Evolutionary conservation across 2,329 filamentous ascomycete species (phyloP).

Genomic region (Thermothelomyces thermophilus): DNA sequence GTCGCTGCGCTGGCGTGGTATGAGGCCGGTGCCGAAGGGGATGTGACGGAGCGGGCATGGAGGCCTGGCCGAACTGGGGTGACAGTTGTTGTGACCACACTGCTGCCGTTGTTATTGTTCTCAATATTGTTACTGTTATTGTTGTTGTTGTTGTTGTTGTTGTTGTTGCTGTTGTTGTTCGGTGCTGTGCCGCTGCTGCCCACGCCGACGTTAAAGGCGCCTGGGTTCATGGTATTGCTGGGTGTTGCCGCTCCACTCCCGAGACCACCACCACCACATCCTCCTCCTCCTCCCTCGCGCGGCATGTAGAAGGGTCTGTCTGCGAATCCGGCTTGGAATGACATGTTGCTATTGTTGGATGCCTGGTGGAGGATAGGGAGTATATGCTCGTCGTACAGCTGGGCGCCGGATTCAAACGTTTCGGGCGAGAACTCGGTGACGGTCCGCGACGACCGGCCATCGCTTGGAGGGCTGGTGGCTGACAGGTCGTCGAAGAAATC

Average conservation of each 20-base stretch:
- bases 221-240: slow-evolving; percentile 55
- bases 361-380: slow-evolving; percentile 85
- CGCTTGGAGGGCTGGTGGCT: slow-evolving; percentile 49
- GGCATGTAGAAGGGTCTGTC: slow-evolving; percentile 60
- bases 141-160: background rate
- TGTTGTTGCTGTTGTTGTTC: background rate
- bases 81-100: slow-evolving; percentile 22
- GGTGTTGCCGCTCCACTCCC: background rate
- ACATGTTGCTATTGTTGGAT: slow-evolving; percentile 65
- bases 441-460: slow-evolving; percentile 55
- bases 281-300: slow-evolving; percentile 40
- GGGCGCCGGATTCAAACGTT: slow-evolving; percentile 66
- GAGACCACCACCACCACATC: background rate
- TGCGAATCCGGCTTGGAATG: slow-evolving; percentile 82
- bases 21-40: slow-evolving; percentile 56
- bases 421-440: slow-evolving; percentile 60
- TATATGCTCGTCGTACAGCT: slow-evolving; percentile 88
- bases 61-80: slow-evolving; percentile 53
- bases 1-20: slow-evolving; percentile 38
- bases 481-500: slow-evolving; percentile 72
- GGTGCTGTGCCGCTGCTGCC: background rate
- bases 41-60: slow-evolving; percentile 79
- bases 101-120: background rate
- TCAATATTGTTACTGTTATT: background rate
- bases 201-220: slow-evolving; percentile 40